Conservation (phyloP, 306 rosid species). For the Dryas drummondii region DNA sequence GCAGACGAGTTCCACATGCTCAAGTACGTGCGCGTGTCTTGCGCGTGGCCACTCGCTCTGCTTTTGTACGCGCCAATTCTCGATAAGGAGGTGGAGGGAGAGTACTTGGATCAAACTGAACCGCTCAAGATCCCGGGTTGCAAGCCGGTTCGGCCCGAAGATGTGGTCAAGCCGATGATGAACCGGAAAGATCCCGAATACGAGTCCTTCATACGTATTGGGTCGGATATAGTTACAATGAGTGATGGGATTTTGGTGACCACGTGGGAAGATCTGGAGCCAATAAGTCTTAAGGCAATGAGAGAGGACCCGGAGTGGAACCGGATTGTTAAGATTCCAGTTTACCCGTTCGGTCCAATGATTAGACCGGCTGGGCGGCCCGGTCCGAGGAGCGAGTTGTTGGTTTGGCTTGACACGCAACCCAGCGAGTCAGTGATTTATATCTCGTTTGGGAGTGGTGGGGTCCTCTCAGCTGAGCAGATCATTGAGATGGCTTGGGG, state of each 20-base stretch:
- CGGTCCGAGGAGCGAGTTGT: neutral
- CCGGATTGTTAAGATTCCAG: conserved; percentile 18
- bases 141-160: conserved; percentile 35
- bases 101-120: conserved; percentile 35
- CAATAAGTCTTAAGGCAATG: conserved; percentile 8
- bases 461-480: conserved; percentile 48
- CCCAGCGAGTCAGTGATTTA: conserved; percentile 47
- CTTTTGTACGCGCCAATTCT: conserved; percentile 24
- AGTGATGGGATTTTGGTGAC: conserved; percentile 55
- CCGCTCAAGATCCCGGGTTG: conserved; percentile 41
- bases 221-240: neutral
- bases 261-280: conserved; percentile 58
- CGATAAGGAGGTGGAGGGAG: conserved; percentile 30
- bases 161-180: conserved; percentile 37
- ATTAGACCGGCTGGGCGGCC: conserved; percentile 18
- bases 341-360: conserved; percentile 51
- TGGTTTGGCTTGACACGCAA: conserved; percentile 54
- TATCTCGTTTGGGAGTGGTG: conserved; percentile 69
- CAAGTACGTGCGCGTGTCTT: conserved; percentile 33
- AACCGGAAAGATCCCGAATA: conserved; percentile 28
- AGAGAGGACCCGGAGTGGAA: conserved; percentile 26
- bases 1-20: conserved; percentile 49
- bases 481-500: conserved; percentile 54
- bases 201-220: neutral
- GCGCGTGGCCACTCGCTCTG: conserved; percentile 46